These are phyloP conservation scores for Chlorella sorokiniana DNA, from an alignment of 139 green algal genomes.

Conservation along the genomic window DNA sequence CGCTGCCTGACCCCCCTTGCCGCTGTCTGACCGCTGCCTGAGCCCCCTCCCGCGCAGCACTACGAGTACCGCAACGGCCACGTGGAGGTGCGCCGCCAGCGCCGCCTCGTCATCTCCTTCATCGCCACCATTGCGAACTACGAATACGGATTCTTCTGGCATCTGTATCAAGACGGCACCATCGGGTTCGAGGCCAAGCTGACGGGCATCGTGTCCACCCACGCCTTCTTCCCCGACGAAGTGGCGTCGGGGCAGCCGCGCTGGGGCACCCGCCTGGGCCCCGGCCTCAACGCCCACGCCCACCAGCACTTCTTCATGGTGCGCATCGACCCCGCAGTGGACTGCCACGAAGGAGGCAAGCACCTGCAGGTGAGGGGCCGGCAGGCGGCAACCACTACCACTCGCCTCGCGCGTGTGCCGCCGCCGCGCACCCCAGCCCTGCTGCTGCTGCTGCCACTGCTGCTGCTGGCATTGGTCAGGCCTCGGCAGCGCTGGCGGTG, in stretches of 20 bases:
- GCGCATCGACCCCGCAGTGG: conserved; percentile 79
- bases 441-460: too few species aligned
- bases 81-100: conserved; percentile 58
- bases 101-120: conserved; percentile 80
- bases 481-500: background rate
- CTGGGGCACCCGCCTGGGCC: conserved; percentile 73
- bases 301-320: conserved; percentile 91
- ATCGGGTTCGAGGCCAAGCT: conserved; percentile 89
- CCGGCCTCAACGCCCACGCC: conserved; percentile 71
- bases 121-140: conserved; percentile 87
- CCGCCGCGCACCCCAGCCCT: too few species aligned
- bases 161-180: conserved; percentile 65
- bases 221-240: conserved; percentile 41
- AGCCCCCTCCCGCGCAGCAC: conserved; percentile 9
- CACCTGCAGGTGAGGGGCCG: conserved; percentile 44
- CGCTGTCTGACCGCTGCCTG: background rate
- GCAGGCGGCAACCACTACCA: too few species aligned
- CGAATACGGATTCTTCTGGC: conserved; percentile 51
- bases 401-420: too few species aligned
- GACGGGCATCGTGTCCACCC: conserved; percentile 80
- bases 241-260: conserved; percentile 30
- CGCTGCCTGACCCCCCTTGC: background rate
- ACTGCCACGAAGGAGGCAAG: conserved; percentile 71
- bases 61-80: conserved; percentile 32
- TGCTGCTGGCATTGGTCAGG: background rate